These are phyloP conservation scores for Saccharata proteae DNA, from an alignment of 2,329 filamentous ascomycete genomes.

Conservation along the genomic window DNA sequence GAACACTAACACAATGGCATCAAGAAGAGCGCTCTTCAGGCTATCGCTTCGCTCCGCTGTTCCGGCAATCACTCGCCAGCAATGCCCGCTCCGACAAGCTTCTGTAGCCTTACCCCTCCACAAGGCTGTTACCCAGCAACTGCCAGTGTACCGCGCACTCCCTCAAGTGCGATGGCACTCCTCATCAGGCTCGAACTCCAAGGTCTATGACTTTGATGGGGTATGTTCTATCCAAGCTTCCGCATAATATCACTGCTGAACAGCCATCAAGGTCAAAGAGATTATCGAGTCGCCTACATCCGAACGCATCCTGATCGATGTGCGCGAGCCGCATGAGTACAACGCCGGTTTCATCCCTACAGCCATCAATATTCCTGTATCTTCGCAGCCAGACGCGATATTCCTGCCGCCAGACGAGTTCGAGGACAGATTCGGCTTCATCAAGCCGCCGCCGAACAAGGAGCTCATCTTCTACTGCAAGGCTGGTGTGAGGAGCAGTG, in stretches of 20 bases:
- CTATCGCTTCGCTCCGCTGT: no score
- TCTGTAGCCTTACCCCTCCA: no score
- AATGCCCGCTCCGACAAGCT: no score
- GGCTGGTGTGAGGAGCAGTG: slow-evolving; percentile 69
- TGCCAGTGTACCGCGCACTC: no score
- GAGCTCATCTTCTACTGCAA: slow-evolving; percentile 82
- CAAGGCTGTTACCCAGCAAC: no score
- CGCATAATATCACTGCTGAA: neutral
- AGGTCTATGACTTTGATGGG: slow-evolving; percentile 6
- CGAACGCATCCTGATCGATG: slow-evolving; percentile 33
- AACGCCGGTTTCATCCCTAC: slow-evolving; percentile 60
- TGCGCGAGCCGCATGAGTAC: slow-evolving; percentile 62
- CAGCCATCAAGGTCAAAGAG: slow-evolving; percentile 1
- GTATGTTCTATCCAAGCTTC: neutral
- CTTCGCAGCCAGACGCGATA: slow-evolving; percentile 64
- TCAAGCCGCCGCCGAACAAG: slow-evolving; percentile 46
- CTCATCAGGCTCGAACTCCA: no score
- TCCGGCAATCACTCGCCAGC: no score
- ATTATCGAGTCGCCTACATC: neutral
- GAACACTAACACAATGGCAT: no score
- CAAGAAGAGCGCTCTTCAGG: no score
- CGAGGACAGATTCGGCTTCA: slow-evolving; percentile 66
- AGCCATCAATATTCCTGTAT: slow-evolving; percentile 72
- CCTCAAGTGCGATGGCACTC: no score
- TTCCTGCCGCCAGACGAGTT: slow-evolving; percentile 70